phyloP scores from a whole-genome alignment of 2,329 filamentous ascomycete genomes.

The Arachnomyces sp. region DNA sequence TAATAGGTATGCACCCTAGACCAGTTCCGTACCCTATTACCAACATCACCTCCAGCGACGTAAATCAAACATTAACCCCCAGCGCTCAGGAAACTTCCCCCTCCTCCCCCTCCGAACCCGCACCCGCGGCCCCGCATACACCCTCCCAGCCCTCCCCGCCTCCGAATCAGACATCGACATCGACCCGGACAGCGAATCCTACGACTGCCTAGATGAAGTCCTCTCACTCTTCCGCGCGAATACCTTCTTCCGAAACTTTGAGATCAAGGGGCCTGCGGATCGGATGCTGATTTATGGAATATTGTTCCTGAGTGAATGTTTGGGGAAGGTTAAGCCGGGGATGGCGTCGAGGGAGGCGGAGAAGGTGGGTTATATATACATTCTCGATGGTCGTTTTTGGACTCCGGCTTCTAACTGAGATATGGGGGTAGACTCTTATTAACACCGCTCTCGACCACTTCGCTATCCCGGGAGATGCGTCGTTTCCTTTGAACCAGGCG shows the following conservation, averaged over 20 bases:
- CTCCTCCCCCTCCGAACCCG: constrained; percentile 90
- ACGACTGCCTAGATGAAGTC: constrained; percentile 93
- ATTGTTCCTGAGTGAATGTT: constrained; percentile 82
- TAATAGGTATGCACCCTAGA: constrained; percentile 44
- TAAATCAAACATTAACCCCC: neutral
- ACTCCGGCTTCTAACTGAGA: constrained; percentile 27
- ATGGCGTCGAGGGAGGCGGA: constrained; percentile 59
- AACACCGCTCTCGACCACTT: constrained; percentile 94
- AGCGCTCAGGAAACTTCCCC: constrained; percentile 73
- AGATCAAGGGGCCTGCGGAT: constrained; percentile 94
- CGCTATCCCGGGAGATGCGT: constrained; percentile 85
- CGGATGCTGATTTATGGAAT: constrained; percentile 94
- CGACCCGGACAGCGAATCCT: constrained; percentile 82
- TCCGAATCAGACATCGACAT: constrained; percentile 44
- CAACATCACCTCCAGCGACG: neutral
- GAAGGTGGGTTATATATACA: constrained; percentile 44
- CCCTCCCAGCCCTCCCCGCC: constrained; percentile 58
- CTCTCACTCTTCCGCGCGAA: constrained; percentile 91
- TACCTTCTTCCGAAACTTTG: constrained; percentile 98
- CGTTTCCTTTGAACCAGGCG: constrained; percentile 90
- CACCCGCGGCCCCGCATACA: constrained; percentile 89
- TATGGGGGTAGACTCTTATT: constrained; percentile 65
- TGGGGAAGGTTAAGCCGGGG: constrained; percentile 73
- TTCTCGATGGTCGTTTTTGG: no score
- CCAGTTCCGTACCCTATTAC: neutral